Evolutionary conservation across 202 grass and related monocot genomes (phyloP), one percentile per base, ranked within the genome.

Genomic region (Brachypodium distachyon): DNA sequence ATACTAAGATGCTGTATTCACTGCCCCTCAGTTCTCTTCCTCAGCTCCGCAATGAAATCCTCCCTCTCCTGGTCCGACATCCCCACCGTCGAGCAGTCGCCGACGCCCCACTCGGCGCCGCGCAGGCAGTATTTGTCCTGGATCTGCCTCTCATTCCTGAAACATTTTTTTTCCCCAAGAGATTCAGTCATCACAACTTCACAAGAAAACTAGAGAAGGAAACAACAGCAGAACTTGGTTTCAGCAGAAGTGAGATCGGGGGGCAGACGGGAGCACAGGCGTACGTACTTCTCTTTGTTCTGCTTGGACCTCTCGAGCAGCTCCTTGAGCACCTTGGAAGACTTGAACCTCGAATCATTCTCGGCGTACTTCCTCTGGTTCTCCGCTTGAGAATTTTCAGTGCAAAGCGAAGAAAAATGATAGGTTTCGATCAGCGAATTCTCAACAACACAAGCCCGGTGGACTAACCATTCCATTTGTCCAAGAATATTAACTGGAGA

Each of bases 41-140:
- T 95, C 56, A 98, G 74, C 77, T 86, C 77, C 19, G 73, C 12
- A 14, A 98, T 79, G 80, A 98, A 98, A 14, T 90, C 91, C 27
- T 98, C 89, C 84, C 66, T 86, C 83, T 98, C 95, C 93, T 95
- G 77, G 49, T 95, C 81, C 16, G 95, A 85, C 95, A 98, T 98
- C 14, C 95, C 95, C 72, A 82, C 71, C 14, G 91, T 98, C 49
- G 95, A 98, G 84, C 95, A 97, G 55, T 97, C 95, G 1, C 95
- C 95, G 19, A 98, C 82, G 60, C 95, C 95, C 95, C 91, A 98
- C 40, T 98, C 89, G 2, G 95, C 95, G 57, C 95, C 95, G 19
- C 95, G 82, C 67, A 98, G 77, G 80, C 95, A 98, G 80, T 98
- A 94, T 47, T 94, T 94, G 21, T 98, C 95, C 87, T 95, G 91